Evolutionary conservation across 2,329 filamentous ascomycete genomes (phyloP).

Genomic region (Blastomyces parvus): DNA sequence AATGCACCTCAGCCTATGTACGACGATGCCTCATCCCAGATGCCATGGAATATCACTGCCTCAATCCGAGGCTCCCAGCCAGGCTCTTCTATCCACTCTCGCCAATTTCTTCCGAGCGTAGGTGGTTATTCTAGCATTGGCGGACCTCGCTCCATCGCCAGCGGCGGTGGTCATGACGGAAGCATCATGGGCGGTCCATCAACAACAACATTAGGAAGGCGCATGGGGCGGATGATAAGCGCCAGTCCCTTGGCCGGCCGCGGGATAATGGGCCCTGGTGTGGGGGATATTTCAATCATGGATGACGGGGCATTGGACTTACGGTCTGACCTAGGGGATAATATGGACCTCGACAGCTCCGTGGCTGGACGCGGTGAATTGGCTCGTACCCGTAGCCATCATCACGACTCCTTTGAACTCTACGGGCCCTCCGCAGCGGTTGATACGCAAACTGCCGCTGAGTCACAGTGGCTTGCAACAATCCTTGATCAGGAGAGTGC

Average conservation of each 20-base stretch:
- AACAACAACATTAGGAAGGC: conserved; percentile 12
- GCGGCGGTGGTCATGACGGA: conserved; percentile 19
- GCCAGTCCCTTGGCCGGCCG: conserved; percentile 54
- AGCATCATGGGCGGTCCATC: conserved; percentile 15
- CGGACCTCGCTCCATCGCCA: conserved; percentile 16
- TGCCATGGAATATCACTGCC: conserved; percentile 59
- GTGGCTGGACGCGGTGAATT: conserved; percentile 19
- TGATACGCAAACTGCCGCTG: conserved; percentile 41
- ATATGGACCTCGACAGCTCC: conserved; percentile 20
- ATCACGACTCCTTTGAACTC: conserved; percentile 34
- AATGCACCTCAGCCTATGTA: conserved; percentile 56
- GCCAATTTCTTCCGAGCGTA: conserved; percentile 28
- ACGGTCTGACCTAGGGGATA: conserved; percentile 10
- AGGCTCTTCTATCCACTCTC: conserved; percentile 28
- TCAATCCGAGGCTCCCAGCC: conserved; percentile 46
- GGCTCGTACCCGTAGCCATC: conserved; percentile 16
- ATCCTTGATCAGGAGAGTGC: conserved; percentile 49
- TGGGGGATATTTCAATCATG: not conserved
- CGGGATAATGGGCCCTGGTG: conserved; percentile 19
- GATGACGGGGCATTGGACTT: conserved; percentile 14
- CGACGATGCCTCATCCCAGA: conserved; percentile 56
- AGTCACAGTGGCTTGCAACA: conserved; percentile 42
- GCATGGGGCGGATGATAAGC: conserved; percentile 46
- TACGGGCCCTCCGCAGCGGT: conserved; percentile 38
- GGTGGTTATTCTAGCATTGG: conserved; percentile 26